A percentile compares a stretch with the other conserved stretches of the same genome.
Evolutionary conservation across 306 rosid genomes (phyloP).

Genomic region (Astragalus glycyphyllos): DNA sequence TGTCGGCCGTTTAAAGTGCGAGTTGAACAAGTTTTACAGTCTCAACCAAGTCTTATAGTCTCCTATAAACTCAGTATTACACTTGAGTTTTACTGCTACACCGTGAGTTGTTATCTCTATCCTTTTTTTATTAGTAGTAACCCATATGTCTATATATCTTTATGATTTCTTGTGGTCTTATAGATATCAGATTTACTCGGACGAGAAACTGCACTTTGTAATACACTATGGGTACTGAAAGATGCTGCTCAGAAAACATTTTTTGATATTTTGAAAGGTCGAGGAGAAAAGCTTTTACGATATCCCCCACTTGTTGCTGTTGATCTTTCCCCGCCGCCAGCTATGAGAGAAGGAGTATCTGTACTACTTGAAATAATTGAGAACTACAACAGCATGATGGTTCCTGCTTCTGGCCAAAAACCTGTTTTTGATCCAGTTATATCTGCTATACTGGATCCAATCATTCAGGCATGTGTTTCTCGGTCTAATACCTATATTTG

Average conservation of each 20-base stretch:
- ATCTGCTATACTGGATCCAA: slow-evolving; percentile 92
- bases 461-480: slow-evolving; percentile 71
- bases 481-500: slow-evolving; percentile 31
- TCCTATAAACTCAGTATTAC: slow-evolving; percentile 92
- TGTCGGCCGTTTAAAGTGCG: slow-evolving; percentile 98
- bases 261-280: slow-evolving; percentile 85
- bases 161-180: slow-evolving; percentile 41
- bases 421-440: slow-evolving; percentile 86
- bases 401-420: slow-evolving; percentile 78
- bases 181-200: slow-evolving; percentile 95
- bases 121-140: slow-evolving; percentile 8
- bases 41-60: slow-evolving; percentile 88
- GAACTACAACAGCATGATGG: slow-evolving; percentile 83
- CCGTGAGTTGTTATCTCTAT: slow-evolving; percentile 66
- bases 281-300: slow-evolving; percentile 93
- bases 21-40: slow-evolving; percentile 97
- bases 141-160: slow-evolving; percentile 12
- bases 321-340: slow-evolving; percentile 97
- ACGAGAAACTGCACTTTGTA: slow-evolving; percentile 86
- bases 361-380: slow-evolving; percentile 90
- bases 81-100: slow-evolving; percentile 90
- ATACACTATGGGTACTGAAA: slow-evolving; percentile 80
- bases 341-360: slow-evolving; percentile 95
- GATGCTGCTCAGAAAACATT: slow-evolving; percentile 95
- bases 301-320: slow-evolving; percentile 92